These are phyloP conservation scores for Daldinia caldariorum DNA, from an alignment of 495 filamentous ascomycete species.

Conservation along the genomic window DNA sequence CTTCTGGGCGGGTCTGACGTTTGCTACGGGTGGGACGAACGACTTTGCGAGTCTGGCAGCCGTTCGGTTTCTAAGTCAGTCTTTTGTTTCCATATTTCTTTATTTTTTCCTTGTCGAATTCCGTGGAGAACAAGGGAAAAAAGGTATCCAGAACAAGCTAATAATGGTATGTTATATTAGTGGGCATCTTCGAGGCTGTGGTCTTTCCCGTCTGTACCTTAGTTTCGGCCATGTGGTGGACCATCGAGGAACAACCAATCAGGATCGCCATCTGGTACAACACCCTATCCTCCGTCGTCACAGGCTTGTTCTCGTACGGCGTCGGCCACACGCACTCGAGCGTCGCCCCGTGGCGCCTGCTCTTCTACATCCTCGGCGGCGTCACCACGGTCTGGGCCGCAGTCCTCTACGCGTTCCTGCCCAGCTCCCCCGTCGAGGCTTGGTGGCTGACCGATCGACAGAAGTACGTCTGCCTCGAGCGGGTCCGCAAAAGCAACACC, in stretches of 20 bases:
- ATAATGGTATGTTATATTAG: neutral
- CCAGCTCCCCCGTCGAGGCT: constrained; percentile 62
- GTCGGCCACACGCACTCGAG: constrained; percentile 34
- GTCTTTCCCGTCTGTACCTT: constrained; percentile 35
- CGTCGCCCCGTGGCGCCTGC: constrained; percentile 50
- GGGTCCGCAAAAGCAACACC: constrained; percentile 45
- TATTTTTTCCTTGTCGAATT: too few relatives aligned
- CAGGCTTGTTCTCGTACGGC: constrained; percentile 36
- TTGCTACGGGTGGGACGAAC: constrained; percentile 57
- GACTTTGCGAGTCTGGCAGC: constrained; percentile 33
- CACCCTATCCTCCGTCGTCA: constrained; percentile 56
- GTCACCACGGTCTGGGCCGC: constrained; percentile 62
- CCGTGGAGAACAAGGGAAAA: neutral
- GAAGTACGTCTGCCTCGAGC: constrained; percentile 38
- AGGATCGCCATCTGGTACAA: constrained; percentile 61
- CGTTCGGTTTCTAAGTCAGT: constrained; percentile 27
- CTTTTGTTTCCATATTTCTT: too few relatives aligned
- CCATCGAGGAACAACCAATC: constrained; percentile 24
- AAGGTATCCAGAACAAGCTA: constrained; percentile 3
- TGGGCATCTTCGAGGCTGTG: constrained; percentile 33
- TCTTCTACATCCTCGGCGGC: constrained; percentile 59
- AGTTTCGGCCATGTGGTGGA: constrained; percentile 35
- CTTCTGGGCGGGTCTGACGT: constrained; percentile 46
- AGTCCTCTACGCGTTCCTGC: constrained; percentile 64
- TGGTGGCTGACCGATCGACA: constrained; percentile 55